Evolutionary conservation across 352 stramenopile genomes (phyloP).

Genomic region (Phytophthora kernoviae): DNA sequence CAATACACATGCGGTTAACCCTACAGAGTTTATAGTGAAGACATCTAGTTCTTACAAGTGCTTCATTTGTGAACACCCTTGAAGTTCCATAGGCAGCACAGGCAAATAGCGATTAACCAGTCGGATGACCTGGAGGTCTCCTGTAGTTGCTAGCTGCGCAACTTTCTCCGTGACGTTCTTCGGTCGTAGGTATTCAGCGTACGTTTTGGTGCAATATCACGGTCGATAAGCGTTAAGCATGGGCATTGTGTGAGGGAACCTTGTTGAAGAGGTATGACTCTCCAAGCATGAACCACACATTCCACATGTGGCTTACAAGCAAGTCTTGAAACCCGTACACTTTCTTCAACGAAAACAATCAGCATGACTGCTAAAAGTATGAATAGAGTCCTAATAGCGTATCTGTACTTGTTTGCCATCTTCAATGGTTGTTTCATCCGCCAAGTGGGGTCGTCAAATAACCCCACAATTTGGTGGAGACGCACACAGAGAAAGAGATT

Average conservation of each 20-base stretch:
- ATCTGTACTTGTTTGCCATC: neutral
- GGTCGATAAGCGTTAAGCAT: constrained; percentile 41
- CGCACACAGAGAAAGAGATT: constrained; percentile 20
- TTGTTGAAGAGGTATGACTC: constrained; percentile 8
- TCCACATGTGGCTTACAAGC: constrained; percentile 10
- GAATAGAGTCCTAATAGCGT: neutral
- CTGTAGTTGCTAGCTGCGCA: constrained; percentile 20
- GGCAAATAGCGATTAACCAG: constrained; percentile 34
- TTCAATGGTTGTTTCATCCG: constrained; percentile 1
- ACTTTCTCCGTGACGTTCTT: constrained; percentile 32
- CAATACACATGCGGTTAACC: neutral
- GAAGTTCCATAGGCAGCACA: constrained; percentile 29
- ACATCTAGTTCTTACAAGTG: constrained; percentile 27
- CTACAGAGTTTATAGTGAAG: neutral
- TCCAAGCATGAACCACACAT: constrained; percentile 23
- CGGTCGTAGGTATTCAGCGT: constrained; percentile 30
- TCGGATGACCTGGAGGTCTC: constrained; percentile 30
- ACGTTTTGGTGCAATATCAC: constrained; percentile 19
- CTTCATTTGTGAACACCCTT: constrained; percentile 23
- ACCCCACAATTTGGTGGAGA: neutral
- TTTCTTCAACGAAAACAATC: constrained; percentile 12
- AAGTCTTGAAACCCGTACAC: constrained; percentile 4
- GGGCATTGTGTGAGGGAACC: constrained; percentile 21
- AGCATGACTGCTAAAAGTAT: neutral
- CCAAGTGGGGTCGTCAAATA: neutral